Evolutionary conservation across 805 yeast species (phyloP), one percentile per base, ranked within the genome.

Genomic region (Wickerhamiella allomyrinae): DNA sequence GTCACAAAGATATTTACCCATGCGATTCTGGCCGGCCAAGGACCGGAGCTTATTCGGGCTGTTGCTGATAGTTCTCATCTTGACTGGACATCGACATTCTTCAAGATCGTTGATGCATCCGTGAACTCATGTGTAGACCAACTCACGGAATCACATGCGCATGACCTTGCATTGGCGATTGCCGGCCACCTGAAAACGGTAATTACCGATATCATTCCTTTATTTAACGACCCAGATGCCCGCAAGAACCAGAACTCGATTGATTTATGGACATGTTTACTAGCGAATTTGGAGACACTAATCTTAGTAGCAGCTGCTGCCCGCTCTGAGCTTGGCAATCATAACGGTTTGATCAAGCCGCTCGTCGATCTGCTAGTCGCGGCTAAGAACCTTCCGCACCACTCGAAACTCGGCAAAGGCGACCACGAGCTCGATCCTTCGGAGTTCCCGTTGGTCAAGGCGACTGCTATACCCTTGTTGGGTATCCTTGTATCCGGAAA

Each of bases 381-480:
- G 19, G 39, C 43, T n/a, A 38, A 41, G 31, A 9, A 14, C 9
- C 34, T 44, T 2, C 50, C 50, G 1, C 31, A 34, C 11, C 41
- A 25, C n/a, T 34, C 41, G 8, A 47, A 47, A 23, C 41, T 46
- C 20, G 39, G 42, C 20, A 22, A 36, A 2, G 38, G 34, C 1
- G 36, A 46, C 10, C 6, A 20, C 6, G 45, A 42, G 20, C 46
- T 41, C 3, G 36, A 44, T 14, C 42, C 45, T 5, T 7, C 29
- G 14, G 48, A 45, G 6, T 46, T 49, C 27, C 52, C 54, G 1
- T 37, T 74, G 34, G 68, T 76, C 10, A 83, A 84, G 52, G 69
- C 79, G 1, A 61, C 80, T 19, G 60, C 80, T 9, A 70, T 86
- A 21, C 87, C 81, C 50, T 67, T 79, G 0, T 57, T 87, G 9